Evolutionary conservation across 2,329 filamentous ascomycete genomes (phyloP).

Genomic region (Gaeumannomyces sp.): DNA sequence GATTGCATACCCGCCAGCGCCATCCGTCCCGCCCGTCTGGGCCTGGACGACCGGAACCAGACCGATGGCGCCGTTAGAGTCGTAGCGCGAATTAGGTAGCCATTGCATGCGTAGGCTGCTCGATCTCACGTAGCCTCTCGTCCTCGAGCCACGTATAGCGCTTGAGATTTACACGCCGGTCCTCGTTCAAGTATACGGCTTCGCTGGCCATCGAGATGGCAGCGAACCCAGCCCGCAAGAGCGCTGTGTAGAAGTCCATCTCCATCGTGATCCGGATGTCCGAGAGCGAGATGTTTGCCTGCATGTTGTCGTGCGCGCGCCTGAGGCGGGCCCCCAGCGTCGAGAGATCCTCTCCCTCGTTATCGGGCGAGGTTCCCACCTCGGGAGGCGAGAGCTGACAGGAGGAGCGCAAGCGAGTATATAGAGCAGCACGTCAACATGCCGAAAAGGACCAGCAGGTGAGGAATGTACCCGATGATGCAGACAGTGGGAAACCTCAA

Average conservation of each 20-base stretch:
- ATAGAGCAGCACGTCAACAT: constrained; percentile 71
- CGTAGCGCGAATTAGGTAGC: constrained; percentile 42
- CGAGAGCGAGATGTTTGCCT: constrained; percentile 81
- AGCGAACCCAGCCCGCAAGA: constrained; percentile 80
- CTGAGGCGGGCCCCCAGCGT: constrained; percentile 55
- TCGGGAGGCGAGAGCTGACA: constrained; percentile 51
- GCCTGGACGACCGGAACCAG: constrained; percentile 47
- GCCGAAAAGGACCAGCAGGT: constrained; percentile 77
- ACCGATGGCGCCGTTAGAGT: constrained; percentile 48
- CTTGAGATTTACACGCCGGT: constrained; percentile 63
- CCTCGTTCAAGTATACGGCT: constrained; percentile 92
- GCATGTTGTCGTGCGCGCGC: constrained; percentile 79
- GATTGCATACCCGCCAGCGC: constrained; percentile 21
- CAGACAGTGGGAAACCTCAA: constrained; percentile 89
- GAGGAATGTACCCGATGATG: constrained; percentile 90
- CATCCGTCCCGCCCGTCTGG: constrained; percentile 18
- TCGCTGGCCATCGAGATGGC: constrained; percentile 91
- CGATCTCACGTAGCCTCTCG: constrained; percentile 72
- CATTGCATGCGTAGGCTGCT: constrained; percentile 50
- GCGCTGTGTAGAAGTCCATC: constrained; percentile 92
- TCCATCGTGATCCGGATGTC: constrained; percentile 74
- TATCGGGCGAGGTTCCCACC: constrained; percentile 29
- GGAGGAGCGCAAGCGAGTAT: constrained; percentile 67
- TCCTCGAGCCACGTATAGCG: constrained; percentile 88
- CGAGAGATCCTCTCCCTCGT: constrained; percentile 28